phyloP scores from a whole-genome alignment of 768 basidiomycete species.

The Mycena latifolia region DNA sequence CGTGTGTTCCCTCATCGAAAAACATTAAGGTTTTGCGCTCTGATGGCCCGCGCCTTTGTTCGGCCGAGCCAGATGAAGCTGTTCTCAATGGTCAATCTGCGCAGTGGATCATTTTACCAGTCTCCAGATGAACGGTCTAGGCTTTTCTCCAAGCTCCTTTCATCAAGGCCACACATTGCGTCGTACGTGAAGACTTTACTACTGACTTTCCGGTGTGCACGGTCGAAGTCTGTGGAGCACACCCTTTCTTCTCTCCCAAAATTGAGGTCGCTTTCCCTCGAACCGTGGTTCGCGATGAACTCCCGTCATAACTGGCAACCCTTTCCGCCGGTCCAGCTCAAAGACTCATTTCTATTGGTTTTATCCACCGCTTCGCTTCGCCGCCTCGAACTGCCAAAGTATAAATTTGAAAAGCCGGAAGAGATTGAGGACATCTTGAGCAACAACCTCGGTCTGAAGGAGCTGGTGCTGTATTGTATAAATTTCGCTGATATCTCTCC shows the following conservation, averaged over 20 bases:
- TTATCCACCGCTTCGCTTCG: slow-evolving; percentile 5
- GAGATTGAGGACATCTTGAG: neutral
- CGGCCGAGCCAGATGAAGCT: slow-evolving; percentile 10
- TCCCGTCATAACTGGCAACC: no score
- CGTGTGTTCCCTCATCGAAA: neutral
- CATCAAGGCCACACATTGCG: neutral
- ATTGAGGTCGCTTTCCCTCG: neutral
- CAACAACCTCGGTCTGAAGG: neutral
- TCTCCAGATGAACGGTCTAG: neutral
- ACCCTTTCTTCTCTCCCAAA: no score
- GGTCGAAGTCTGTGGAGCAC: slow-evolving; percentile 2
- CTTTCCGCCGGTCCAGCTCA: no score
- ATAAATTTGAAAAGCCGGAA: neutral
- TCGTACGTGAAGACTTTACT: neutral
- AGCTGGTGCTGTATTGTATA: neutral
- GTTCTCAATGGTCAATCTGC: neutral
- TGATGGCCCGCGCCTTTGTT: slow-evolving; percentile 12
- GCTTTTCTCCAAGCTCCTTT: slow-evolving; percentile 4
- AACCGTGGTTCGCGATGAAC: neutral
- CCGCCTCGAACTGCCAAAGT: neutral
- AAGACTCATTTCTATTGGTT: neutral
- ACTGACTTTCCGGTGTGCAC: neutral
- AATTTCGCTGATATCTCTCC: neutral
- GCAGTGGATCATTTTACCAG: neutral
- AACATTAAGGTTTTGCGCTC: slow-evolving; percentile 1